Evolutionary conservation across 1,139 yeast species (phyloP).

Genomic region (Candida buenavistaensis): DNA sequence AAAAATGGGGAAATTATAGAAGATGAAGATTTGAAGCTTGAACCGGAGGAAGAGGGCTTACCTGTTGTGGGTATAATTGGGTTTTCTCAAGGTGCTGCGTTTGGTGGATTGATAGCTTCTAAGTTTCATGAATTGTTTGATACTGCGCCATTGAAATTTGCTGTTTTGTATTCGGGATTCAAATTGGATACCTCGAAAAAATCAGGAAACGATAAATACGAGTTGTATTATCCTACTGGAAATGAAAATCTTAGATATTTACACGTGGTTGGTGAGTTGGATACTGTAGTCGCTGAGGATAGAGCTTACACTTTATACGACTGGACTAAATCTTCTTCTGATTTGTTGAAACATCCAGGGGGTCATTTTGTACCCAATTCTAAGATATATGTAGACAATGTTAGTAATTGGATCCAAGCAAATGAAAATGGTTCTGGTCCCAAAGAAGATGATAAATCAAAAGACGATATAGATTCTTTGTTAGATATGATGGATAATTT

Average conservation of each 20-base stretch:
- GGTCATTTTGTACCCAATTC: conserved; percentile 86
- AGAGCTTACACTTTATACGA: conserved; percentile 61
- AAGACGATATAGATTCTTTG: conserved; percentile 33
- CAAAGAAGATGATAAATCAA: conserved; percentile 15
- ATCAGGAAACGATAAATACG: conserved; percentile 27
- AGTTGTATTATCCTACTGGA: conserved; percentile 32
- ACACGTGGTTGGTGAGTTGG: conserved; percentile 84
- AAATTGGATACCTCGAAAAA: conserved; percentile 50
- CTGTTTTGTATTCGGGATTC: conserved; percentile 77
- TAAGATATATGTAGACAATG: conserved; percentile 57
- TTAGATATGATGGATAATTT: conserved; percentile 40
- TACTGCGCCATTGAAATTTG: conserved; percentile 56
- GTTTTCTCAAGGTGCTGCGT: conserved; percentile 51
- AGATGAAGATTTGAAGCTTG: conserved; percentile 28
- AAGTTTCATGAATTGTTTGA: conserved; percentile 31
- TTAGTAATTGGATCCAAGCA: conserved; percentile 52
- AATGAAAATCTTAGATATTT: conserved; percentile 43
- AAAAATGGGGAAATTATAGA: conserved; percentile 30
- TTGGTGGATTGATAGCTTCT: conserved; percentile 45
- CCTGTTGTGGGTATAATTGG: conserved; percentile 46
- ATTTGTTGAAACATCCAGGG: conserved; percentile 70
- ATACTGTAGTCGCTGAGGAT: conserved; percentile 82
- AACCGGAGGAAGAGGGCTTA: conserved; percentile 19
- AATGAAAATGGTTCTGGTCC: conserved; percentile 15
- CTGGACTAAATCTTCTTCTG: conserved; percentile 45